Conservation (phyloP, 192 early-diverging fungal species). For the Powellomyces hirtus region DNA sequence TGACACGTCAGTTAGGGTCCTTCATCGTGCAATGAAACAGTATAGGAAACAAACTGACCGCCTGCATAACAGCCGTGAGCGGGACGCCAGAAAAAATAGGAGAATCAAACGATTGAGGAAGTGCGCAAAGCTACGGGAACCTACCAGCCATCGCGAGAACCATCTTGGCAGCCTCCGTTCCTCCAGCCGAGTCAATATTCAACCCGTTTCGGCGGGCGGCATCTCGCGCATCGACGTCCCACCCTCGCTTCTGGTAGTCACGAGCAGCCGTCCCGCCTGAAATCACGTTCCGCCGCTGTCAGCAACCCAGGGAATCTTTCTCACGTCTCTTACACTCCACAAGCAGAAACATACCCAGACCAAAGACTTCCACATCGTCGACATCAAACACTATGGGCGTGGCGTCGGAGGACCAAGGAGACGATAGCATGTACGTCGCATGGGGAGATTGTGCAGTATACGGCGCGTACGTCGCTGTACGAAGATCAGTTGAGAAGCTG, state of each 20-base stretch:
- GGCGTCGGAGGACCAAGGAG: neutral
- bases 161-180: neutral
- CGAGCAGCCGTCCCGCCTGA: neutral
- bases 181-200: neutral
- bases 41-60: too few species aligned
- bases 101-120: too few species aligned
- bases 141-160: neutral
- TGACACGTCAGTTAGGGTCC: too few species aligned
- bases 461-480: conserved; percentile 1
- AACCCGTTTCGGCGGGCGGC: conserved; percentile 2
- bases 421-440: neutral
- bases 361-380: conserved; percentile 25
- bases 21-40: too few species aligned
- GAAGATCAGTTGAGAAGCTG: conserved; percentile 4
- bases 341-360: conserved; percentile 17
- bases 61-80: too few species aligned
- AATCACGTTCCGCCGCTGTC: too few species aligned
- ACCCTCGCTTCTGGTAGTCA: neutral
- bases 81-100: too few species aligned
- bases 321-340: too few species aligned
- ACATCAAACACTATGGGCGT: conserved; percentile 8
- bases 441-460: neutral
- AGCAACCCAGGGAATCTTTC: too few species aligned
- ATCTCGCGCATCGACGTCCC: conserved; percentile 13
- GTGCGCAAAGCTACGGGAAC: neutral